Conservation (phyloP, 2,329 filamentous ascomycete species). For the Ophiobolus disseminans region DNA sequence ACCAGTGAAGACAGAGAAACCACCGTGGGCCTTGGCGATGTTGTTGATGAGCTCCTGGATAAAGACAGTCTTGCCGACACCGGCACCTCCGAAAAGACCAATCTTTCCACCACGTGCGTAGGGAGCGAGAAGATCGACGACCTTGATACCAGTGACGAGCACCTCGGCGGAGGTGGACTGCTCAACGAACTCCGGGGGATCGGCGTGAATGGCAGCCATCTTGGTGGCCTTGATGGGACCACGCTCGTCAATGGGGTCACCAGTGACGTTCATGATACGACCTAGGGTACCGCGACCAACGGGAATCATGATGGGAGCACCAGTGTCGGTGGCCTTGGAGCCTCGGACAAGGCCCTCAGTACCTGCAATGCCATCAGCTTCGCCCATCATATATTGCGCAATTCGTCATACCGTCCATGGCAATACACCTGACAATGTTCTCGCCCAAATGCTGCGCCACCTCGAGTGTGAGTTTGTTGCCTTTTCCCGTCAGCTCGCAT, state of each 20-base stretch:
- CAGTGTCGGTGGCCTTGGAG: constrained; percentile 83
- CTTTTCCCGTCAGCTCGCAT: background rate
- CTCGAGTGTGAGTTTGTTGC: constrained; percentile 27
- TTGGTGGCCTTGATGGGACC: constrained; percentile 95
- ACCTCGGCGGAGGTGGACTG: constrained; percentile 97
- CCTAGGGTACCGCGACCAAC: constrained; percentile 93
- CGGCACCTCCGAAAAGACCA: constrained; percentile 99
- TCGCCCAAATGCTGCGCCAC: constrained; percentile 86
- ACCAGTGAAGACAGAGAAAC: constrained; percentile 99
- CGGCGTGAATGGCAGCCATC: constrained; percentile 88
- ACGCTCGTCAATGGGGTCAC: constrained; percentile 99
- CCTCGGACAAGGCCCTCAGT: constrained; percentile 99
- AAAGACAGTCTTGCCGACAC: constrained; percentile 99
- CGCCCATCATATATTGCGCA: constrained; percentile 4
- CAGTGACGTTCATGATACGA: constrained; percentile 99
- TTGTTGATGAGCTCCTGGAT: constrained; percentile 99
- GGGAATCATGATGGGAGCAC: constrained; percentile 93
- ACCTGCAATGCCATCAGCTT: constrained; percentile 63
- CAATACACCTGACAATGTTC: constrained; percentile 99
- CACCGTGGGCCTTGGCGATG: constrained; percentile 99
- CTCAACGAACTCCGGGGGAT: constrained; percentile 89
- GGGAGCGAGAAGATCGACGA: constrained; percentile 97
- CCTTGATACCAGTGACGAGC: constrained; percentile 99
- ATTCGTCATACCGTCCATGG: constrained; percentile 88
- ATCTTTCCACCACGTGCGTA: constrained; percentile 99